Base-by-base conservation (phyloP, 2,329 filamentous ascomycete genomes). In the Grosmannia penicillata region DNA sequence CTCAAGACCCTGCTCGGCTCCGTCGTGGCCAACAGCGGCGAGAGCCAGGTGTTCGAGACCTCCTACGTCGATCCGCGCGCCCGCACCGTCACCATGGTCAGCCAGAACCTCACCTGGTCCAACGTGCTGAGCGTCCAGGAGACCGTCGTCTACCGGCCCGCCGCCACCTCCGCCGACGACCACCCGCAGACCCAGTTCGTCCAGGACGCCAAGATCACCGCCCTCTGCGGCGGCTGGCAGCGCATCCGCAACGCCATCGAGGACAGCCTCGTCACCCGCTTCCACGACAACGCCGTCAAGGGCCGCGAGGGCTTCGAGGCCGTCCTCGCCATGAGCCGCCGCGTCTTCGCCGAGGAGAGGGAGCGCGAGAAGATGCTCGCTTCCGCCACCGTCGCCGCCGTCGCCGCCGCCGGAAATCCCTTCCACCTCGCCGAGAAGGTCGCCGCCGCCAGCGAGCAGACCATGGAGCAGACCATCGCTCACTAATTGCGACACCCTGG, bases 211-310 rank as follows among this genome's bases (percentile, higher is more conserved):
- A 77, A 87, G 60, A 89, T 98, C 55, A 94, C 87, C 2, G 91
- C 91, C 1, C 66, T 96, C 9, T 94, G 86, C 58, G 89, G 91
- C 48, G 91, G 91, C 45, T 98, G 91, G 87, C 84, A 95, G 62
- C 85, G 86, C 55, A 86, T 96, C 56, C 91, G 85, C 68, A 94
- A 91, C 62, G 84, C 79, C 56, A 93, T 98, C 51, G 91, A 98
- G 65, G 86, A 96, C 51, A 47, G 83, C 37, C 82, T 86, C 30
- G 81, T 96, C 32, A 82, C 81, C 47, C 69, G 85, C 39, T 98
- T 98, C 65, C 73, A 76, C 49, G 85, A 98, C 60, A 98, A 98
- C 53, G 89, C 91, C 19, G 68, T 70, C 49, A 87, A 84, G 61
- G 91, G 91, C 47, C 78, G 82, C 47, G 87, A 96, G 60, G 91